Evolutionary conservation across 208 protist genomes (phyloP), one percentile per base, ranked within the genome.

Genomic region (Leishmania tropica): DNA sequence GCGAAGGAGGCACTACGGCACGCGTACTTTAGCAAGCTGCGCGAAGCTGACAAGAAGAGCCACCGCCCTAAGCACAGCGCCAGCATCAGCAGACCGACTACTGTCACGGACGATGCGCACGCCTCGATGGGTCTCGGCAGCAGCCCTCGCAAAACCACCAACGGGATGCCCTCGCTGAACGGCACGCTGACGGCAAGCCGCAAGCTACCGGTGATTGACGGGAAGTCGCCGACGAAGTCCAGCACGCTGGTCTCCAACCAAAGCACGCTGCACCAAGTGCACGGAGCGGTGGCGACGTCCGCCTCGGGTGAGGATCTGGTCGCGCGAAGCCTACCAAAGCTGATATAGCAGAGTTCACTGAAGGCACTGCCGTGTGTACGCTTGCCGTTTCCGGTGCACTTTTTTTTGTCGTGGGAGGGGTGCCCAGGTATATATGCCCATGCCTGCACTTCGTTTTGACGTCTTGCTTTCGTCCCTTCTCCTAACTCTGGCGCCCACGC

Each of bases 1-100:
- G 95, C 98, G 48, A 96, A 93, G 78, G 95, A 99, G 58, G 97
- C 97, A 31, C 88, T 99, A 72, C 87, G 86, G 6, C 96, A 98
- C 83, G 87, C 94, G 5, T 99, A 96, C 85, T 96, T 98, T 73
- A 94, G 92, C 67, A 67, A 80, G 7, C 74, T 98, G 54, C 90
- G 93, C 13, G 94, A 96, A 64, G 78, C 79, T 19, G 93, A 94
- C 65, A 85, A 85, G 68, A 85, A 81, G 51, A 75, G 35, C 11
- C 82, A 67, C 3, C 82, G 76, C 17, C 3, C 70, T 40, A 65
- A 60, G 37, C 82, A 83, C 56, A 86, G 72, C 60, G 65, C 58
- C 7, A 60, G 65, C 77, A 19, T 72, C 45, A 72, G 42, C 42
- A 68, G 78, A 15, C n/a, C 75, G 8, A 17, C 62, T 0, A 67